Conservation (phyloP, 441 rosid species). For the Adansonia rubrostipa region DNA sequence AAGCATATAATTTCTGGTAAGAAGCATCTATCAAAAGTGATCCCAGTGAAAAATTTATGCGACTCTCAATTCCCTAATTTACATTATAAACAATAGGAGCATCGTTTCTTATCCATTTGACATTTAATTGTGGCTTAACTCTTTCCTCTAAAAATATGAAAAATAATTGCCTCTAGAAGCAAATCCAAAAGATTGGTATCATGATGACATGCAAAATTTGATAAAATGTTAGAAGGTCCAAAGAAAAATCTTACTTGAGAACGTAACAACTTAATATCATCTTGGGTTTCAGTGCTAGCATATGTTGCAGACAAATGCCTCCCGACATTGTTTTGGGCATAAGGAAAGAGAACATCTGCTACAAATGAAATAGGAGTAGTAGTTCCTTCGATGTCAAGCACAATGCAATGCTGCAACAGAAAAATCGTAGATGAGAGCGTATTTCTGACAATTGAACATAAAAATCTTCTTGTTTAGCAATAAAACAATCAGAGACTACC, state of each 20-base stretch:
- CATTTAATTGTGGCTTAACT: background rate
- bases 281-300: conserved; percentile 74
- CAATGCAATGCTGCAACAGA: conserved; percentile 70
- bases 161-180: conserved; percentile 2
- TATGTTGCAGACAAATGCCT: conserved; percentile 77
- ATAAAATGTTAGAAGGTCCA: background rate
- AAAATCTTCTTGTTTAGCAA: background rate
- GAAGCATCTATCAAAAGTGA: conserved; percentile 8
- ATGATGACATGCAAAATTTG: background rate
- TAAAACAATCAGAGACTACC: background rate
- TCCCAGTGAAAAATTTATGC: background rate
- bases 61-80: background rate
- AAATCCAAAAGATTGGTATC: background rate
- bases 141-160: background rate
- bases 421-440: conserved; percentile 25
- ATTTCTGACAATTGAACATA: background rate
- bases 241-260: conserved; percentile 60
- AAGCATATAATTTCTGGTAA: conserved; percentile 1
- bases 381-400: conserved; percentile 97
- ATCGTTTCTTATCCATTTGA: conserved; percentile 1
- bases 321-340: conserved; percentile 84
- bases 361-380: conserved; percentile 96
- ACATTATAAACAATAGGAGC: background rate
- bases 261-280: conserved; percentile 72
- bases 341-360: conserved; percentile 87